Base-by-base conservation (phyloP, 2,329 filamentous ascomycete genomes). In the Talaromyces albobiverticillius region DNA sequence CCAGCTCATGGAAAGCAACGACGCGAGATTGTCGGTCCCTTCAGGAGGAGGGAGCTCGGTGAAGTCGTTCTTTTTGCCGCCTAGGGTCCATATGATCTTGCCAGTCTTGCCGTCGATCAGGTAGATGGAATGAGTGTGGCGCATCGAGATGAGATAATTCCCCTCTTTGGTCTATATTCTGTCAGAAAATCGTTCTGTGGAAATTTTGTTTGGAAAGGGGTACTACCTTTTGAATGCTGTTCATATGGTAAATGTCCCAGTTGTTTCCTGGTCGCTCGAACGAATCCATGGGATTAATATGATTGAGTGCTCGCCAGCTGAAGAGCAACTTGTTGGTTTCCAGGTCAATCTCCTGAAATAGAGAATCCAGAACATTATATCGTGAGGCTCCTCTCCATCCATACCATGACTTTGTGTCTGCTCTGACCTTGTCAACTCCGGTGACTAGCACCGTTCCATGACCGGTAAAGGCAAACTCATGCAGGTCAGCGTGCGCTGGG, bases 1-100 rank as follows among this genome's bases (percentile, higher is more conserved):
- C 60, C 74, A 81, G 32, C 71, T 71, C 57, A 80, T 80, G 45
- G 71, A 62, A 10, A 66, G 65, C 23, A 50, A n/a, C 4, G 46
- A 22, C 4, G 29, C 7, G n/a, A 50, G 31, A 38, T 26, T 11
- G 13, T 34, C 13, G 13, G 13, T 3, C 4, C 31, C 31, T 34
- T 34, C 31, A 10, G 31, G 9, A 34, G 31, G 31, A 13, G 6
- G 5, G 13, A 34, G 31, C 13, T 34, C 31, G 7, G 31, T 34
- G 13, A 34, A 34, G 13, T 34, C 31, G 31, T 34, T 34, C 4
- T 14, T 4, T 34, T 34, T 34, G 31, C 31, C 31, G 31, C 31
- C 31, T 3, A 34, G 31, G 31, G 31, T 34, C 31, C 31, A 34
- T 4, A 34, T 34, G 6, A 34, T 34, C 5, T 34, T 10, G 31